A percentile compares a stretch with the other conserved stretches of the same genome.
phyloP scores from a whole-genome alignment of 2,329 filamentous ascomycete species.

The Triangularia verruculosa region DNA sequence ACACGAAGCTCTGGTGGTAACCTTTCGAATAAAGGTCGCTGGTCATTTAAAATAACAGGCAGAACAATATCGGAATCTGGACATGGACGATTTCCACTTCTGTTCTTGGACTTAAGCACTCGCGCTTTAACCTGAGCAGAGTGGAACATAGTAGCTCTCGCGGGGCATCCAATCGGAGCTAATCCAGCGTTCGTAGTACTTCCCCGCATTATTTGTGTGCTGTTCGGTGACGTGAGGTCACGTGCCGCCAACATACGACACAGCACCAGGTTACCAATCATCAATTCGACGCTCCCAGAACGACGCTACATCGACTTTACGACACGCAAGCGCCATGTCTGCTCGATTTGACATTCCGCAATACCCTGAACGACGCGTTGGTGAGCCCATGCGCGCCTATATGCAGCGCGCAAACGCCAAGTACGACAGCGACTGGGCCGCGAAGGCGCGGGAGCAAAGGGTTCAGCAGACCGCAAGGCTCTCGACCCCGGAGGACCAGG shows the following conservation, averaged over 20 bases:
- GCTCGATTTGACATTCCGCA: not conserved
- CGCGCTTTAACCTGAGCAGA: no score
- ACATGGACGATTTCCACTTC: no score
- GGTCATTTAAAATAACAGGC: no score
- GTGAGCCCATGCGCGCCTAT: not conserved
- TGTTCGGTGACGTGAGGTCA: not conserved
- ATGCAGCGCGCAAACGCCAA: not conserved
- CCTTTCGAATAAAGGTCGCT: no score
- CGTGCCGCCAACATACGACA: not conserved
- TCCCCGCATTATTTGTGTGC: not conserved
- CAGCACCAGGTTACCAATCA: not conserved
- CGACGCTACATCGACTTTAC: not conserved
- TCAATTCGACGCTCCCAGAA: not conserved
- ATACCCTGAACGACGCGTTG: not conserved
- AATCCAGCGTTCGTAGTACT: not conserved
- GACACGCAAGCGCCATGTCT: not conserved
- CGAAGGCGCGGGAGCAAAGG: slow-evolving; percentile 1
- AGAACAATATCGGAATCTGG: no score
- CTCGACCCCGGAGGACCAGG: slow-evolving; percentile 1
- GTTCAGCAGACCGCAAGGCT: slow-evolving; percentile 1
- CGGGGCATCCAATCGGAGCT: not conserved
- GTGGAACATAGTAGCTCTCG: not conserved
- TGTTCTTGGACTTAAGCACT: no score
- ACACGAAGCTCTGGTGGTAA: no score
- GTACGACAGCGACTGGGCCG: not conserved